Conservation (phyloP, 2,329 filamentous ascomycete genomes). For the Trichothecium sympodiale region DNA sequence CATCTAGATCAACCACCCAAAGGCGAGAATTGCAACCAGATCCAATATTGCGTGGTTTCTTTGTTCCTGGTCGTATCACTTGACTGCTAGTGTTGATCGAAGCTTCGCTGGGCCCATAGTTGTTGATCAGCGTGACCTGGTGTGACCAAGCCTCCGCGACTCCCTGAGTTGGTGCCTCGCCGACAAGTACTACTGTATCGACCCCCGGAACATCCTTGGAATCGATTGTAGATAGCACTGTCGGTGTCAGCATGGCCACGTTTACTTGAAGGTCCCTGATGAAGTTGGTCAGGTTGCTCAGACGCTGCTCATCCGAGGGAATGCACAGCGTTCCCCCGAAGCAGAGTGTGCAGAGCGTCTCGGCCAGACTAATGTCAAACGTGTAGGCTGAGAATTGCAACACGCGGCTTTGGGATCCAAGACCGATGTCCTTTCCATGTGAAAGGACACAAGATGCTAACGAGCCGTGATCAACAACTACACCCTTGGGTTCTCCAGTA, state of each 20-base stretch:
- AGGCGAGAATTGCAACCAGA: too few relatives aligned
- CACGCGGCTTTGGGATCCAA: background rate
- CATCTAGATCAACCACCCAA: slow-evolving; percentile 6
- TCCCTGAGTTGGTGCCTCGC: slow-evolving; percentile 19
- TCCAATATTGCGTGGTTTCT: slow-evolving; percentile 1
- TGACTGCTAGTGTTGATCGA: slow-evolving; percentile 10
- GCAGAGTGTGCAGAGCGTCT: slow-evolving; percentile 33
- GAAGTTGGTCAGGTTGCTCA: slow-evolving; percentile 3
- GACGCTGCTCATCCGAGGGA: slow-evolving; percentile 23
- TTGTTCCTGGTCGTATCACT: slow-evolving; percentile 5
- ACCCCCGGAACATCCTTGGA: slow-evolving; percentile 3
- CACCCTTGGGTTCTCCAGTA: slow-evolving; percentile 14
- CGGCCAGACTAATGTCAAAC: slow-evolving; percentile 33
- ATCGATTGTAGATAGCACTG: slow-evolving; percentile 2
- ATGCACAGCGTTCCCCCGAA: slow-evolving; percentile 27
- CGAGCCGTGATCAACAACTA: slow-evolving; percentile 31
- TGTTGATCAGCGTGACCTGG: slow-evolving; percentile 23
- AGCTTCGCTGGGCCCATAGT: slow-evolving; percentile 28
- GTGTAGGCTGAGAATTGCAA: slow-evolving; percentile 17
- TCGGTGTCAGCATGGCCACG: background rate
- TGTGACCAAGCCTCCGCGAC: slow-evolving; percentile 5
- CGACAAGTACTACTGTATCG: slow-evolving; percentile 7
- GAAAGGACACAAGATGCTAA: slow-evolving; percentile 31
- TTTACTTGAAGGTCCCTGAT: slow-evolving; percentile 5
- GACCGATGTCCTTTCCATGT: slow-evolving; percentile 6